phyloP scores from a whole-genome alignment of 495 filamentous ascomycete species.

The Aspergillus campestris region DNA sequence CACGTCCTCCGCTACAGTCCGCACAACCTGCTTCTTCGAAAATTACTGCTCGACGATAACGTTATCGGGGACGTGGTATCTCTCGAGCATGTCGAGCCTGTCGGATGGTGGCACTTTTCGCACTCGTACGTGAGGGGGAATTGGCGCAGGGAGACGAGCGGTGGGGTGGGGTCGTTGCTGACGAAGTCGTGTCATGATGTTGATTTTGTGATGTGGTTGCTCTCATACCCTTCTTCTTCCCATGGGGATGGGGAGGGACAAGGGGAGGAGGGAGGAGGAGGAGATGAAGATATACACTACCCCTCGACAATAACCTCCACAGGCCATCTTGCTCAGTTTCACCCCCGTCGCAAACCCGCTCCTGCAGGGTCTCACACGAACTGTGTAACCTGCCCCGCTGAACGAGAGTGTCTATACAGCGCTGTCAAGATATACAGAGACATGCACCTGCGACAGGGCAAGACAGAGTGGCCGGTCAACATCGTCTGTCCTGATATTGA shows the following conservation, averaged over 20 bases:
- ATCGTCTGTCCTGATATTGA: conserved; percentile 91
- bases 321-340: conserved; percentile 60
- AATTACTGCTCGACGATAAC: conserved; percentile 60
- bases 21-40: conserved; percentile 77
- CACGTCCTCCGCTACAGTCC: conserved; percentile 76
- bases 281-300: conserved; percentile 45
- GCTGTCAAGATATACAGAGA: conserved; percentile 71
- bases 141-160: conserved; percentile 69
- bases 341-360: conserved; percentile 59
- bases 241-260: background rate
- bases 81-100: conserved; percentile 85
- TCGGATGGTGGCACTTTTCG: conserved; percentile 94
- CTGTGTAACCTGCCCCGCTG: conserved; percentile 71
- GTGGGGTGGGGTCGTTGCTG: conserved; percentile 52
- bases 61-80: conserved; percentile 78
- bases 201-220: conserved; percentile 81
- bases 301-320: conserved; percentile 64
- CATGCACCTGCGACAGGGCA: conserved; percentile 47
- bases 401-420: conserved; percentile 69
- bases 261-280: background rate
- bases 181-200: conserved; percentile 95
- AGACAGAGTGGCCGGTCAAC: conserved; percentile 70
- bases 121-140: conserved; percentile 93
- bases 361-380: conserved; percentile 73
- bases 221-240: conserved; percentile 25